phyloP scores from a whole-genome alignment of 495 filamentous ascomycete genomes.

The Cenococcum geophilum region DNA sequence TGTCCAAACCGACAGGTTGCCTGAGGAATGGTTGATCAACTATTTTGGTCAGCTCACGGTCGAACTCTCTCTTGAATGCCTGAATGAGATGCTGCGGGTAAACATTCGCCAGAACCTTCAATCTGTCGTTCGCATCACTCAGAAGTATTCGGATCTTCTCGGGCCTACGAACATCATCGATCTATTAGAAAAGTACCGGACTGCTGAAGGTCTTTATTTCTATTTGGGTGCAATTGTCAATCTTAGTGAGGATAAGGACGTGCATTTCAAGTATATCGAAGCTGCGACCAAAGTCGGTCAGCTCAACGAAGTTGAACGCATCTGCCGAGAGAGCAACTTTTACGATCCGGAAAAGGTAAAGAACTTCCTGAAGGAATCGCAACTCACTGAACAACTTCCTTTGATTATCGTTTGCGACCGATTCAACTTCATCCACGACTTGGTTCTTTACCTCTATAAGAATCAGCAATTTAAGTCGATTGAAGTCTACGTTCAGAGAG shows the following conservation, averaged over 20 bases:
- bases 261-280: slow-evolving; percentile 99
- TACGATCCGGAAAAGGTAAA: slow-evolving; percentile 98
- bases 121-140: slow-evolving; percentile 87
- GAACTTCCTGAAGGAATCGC: slow-evolving; percentile 98
- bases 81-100: slow-evolving; percentile 89
- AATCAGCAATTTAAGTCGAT: slow-evolving; percentile 99
- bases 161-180: slow-evolving; percentile 84
- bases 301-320: slow-evolving; percentile 89
- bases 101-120: slow-evolving; percentile 97
- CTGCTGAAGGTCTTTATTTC: slow-evolving; percentile 93
- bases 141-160: slow-evolving; percentile 97
- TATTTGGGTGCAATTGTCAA: slow-evolving; percentile 98
- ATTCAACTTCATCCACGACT: slow-evolving; percentile 95
- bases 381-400: slow-evolving; percentile 84
- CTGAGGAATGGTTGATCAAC: slow-evolving; percentile 79
- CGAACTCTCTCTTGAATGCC: slow-evolving; percentile 86
- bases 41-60: slow-evolving; percentile 92
- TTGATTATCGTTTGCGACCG: slow-evolving; percentile 98
- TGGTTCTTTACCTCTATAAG: slow-evolving; percentile 96
- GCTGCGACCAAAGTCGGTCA: slow-evolving; percentile 89
- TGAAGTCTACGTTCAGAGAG: slow-evolving; percentile 97
- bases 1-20: slow-evolving; percentile 75
- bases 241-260: slow-evolving; percentile 87
- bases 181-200: slow-evolving; percentile 94
- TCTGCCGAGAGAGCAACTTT: slow-evolving; percentile 75